Evolutionary conservation across 1,284 basidiomycete species (phyloP).

Genomic region (Ceratobasidium papillatum): DNA sequence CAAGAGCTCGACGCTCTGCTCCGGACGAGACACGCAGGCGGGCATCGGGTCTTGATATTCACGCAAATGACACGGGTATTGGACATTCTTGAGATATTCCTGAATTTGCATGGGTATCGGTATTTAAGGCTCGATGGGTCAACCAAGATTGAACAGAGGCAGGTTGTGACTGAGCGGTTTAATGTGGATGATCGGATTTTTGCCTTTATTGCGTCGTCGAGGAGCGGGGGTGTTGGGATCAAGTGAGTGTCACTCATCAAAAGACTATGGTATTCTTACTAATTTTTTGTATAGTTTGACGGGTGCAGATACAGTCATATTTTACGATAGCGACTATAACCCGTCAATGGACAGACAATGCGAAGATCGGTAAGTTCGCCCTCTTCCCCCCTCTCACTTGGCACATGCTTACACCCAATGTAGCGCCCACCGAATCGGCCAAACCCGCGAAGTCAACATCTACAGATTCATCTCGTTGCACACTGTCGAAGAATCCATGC

Average conservation of each 20-base stretch:
- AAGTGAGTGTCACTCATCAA: conserved; percentile 84
- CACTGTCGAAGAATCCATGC: conserved; percentile 96
- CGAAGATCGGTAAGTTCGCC: conserved; percentile 78
- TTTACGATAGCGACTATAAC: conserved; percentile 98
- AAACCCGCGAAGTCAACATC: conserved; percentile 96
- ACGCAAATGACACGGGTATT: conserved; percentile 97
- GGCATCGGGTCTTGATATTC: conserved; percentile 93
- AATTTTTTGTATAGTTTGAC: conserved; percentile 67
- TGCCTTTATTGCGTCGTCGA: conserved; percentile 92
- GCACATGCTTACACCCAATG: background rate
- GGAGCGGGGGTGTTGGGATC: conserved; percentile 96
- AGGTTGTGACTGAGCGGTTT: conserved; percentile 96
- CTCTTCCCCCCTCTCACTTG: background rate
- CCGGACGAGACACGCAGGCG: conserved; percentile 83
- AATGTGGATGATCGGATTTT: conserved; percentile 91
- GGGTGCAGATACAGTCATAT: conserved; percentile 96
- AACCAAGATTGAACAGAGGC: conserved; percentile 95
- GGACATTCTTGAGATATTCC: conserved; percentile 93
- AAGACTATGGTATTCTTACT: too few species aligned
- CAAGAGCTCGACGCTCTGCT: conserved; percentile 84
- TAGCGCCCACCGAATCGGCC: conserved; percentile 92
- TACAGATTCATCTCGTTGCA: conserved; percentile 93
- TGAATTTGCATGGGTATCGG: conserved; percentile 92
- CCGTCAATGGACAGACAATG: conserved; percentile 98
- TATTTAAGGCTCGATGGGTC: conserved; percentile 94